phyloP scores from a whole-genome alignment of 108 stramenopile genomes.

The Cyclotella cryptica region DNA sequence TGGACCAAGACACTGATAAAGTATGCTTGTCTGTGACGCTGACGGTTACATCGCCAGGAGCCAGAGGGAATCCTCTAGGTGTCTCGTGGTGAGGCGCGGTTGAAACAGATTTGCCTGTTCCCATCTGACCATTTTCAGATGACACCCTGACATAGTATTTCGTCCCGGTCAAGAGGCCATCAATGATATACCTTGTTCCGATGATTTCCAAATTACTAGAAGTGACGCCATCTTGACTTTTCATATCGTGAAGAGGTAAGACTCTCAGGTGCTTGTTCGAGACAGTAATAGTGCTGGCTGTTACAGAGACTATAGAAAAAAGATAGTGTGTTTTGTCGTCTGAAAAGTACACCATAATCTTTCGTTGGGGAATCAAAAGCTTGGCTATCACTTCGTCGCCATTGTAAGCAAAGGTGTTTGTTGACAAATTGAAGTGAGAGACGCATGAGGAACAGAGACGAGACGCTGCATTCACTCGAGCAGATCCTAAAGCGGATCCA shows the following conservation, averaged over 20 bases:
- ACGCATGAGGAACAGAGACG: conserved; percentile 53
- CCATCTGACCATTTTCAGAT: conserved; percentile 63
- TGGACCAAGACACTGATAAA: conserved; percentile 46
- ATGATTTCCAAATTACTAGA: conserved; percentile 47
- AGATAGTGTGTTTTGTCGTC: conserved; percentile 49
- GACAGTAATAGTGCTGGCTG: conserved; percentile 49
- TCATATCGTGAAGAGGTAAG: conserved; percentile 31
- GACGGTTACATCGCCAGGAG: conserved; percentile 45
- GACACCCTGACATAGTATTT: conserved; percentile 76
- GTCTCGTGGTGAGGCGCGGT: conserved; percentile 41
- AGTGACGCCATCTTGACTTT: conserved; percentile 1
- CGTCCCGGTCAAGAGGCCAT: conserved; percentile 47
- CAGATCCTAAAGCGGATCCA: conserved; percentile 53
- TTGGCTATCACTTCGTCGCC: conserved; percentile 43
- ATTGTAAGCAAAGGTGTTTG: conserved; percentile 49
- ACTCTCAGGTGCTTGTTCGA: conserved; percentile 47
- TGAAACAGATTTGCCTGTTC: conserved; percentile 44
- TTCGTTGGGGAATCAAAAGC: conserved; percentile 56
- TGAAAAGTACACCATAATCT: conserved; percentile 54
- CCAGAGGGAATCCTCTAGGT: conserved; percentile 46
- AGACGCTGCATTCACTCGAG: conserved; percentile 33
- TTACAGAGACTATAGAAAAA: conserved; percentile 51
- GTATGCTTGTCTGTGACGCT: conserved; percentile 41
- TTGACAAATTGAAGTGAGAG: conserved; percentile 33
- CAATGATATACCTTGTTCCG: conserved; percentile 50